A percentile compares a stretch with the other conserved stretches of the same genome.
Conservation (phyloP, 202 grass and related monocot genomes). For the Setaria viridis region DNA sequence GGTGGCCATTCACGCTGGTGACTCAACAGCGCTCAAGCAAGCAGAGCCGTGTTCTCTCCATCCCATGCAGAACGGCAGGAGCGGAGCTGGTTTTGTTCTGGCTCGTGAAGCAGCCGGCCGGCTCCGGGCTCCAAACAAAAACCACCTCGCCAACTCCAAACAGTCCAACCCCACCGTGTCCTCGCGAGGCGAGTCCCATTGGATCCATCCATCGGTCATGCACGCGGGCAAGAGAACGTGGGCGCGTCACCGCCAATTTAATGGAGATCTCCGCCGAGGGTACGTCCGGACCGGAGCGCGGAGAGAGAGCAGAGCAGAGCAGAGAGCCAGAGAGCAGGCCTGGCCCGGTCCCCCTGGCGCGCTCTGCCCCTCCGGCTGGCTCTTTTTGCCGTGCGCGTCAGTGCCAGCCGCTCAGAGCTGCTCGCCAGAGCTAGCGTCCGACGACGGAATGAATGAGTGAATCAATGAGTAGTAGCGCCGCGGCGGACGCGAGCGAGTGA, state of each 20-base stretch:
- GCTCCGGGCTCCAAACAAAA: neutral
- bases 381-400: constrained; percentile 38
- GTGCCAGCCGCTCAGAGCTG: neutral
- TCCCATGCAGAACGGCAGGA: neutral
- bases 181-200: neutral
- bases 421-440: neutral
- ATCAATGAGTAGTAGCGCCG: neutral
- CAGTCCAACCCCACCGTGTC: too few relatives aligned
- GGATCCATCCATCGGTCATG: neutral
- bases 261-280: constrained; percentile 31
- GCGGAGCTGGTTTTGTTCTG: neutral
- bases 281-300: constrained; percentile 15
- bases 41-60: neutral
- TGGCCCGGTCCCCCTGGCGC: constrained; percentile 5
- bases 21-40: neutral
- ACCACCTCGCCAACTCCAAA: neutral
- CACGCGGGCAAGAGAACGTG: constrained; percentile 31
- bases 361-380: constrained; percentile 19
- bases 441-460: neutral
- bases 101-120: neutral
- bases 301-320: neutral
- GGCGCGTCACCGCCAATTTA: constrained; percentile 21
- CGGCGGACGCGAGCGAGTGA: neutral
- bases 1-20: neutral
- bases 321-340: neutral